Evolutionary conservation across 441 rosid species (phyloP), one percentile per base, ranked within the genome.

Genomic region (Jatropha podagrica): DNA sequence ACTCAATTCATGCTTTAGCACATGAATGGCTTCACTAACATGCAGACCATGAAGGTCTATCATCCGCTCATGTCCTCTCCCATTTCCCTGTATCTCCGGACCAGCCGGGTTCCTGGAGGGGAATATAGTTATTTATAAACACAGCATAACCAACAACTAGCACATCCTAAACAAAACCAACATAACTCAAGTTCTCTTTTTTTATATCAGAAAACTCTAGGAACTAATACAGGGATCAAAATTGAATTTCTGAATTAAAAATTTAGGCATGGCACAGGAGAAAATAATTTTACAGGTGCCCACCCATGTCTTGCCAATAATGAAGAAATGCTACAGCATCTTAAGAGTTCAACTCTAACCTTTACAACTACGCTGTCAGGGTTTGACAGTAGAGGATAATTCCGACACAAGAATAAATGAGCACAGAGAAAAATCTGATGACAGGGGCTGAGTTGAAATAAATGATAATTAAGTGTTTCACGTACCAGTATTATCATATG

Each of bases 1-100:
- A 62, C 86, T 85, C 27, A 94, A 85, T 77, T 94, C 98, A 6
- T 91, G 96, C 86, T 90, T 96, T 79, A 96, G 88, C 79, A 88
- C 84, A 60, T 90, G 93, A 76, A 93, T 81, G 65, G 99, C 99
- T 85, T 94, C 97, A 23, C 82, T 90, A 41, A 91, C 96, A 76
- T 96, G 99, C 78, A 96, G 83, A 59, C 99, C 98, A 32, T 96
- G 99, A 78, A 96, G 88, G 84, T 96, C 98, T 82, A 96, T 96
- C 91, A 96, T 92, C 76, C 92, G 88, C 78, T 92, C 98, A 61
- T 85, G 86, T 54, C 91, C 96, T 87, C 97, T 88, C 44, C 84
- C 87, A 76, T 83, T 86, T 44, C 82, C 86, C 72, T 88, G 86
- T 76, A 83, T 76, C 74, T 89, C 97, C 65, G 79, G 78, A 46